Conservation (phyloP, 331 rosid genomes). For the Cydonia oblonga region DNA sequence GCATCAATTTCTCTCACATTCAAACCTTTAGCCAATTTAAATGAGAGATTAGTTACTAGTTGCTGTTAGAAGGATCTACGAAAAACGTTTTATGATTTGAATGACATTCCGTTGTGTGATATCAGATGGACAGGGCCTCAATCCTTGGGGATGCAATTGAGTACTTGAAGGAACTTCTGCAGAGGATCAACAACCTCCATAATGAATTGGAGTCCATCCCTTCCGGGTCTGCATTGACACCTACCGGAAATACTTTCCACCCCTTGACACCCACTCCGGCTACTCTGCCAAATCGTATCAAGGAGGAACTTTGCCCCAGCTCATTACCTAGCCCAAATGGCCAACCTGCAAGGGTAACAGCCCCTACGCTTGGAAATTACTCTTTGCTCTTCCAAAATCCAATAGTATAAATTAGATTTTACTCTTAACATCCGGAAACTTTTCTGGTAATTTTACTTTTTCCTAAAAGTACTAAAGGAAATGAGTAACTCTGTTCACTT, state of each 20-base stretch:
- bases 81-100: background rate
- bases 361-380: background rate
- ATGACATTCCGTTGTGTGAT: background rate
- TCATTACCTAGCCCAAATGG: conserved; percentile 49
- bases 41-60: background rate
- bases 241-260: conserved; percentile 40
- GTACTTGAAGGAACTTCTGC: conserved; percentile 72
- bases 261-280: conserved; percentile 52
- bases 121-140: conserved; percentile 83
- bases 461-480: background rate
- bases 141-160: conserved; percentile 83
- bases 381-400: background rate
- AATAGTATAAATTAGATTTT: background rate
- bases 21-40: background rate
- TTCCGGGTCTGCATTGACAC: conserved; percentile 40
- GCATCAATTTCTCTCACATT: background rate
- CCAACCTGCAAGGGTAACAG: conserved; percentile 56
- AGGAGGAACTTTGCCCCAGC: conserved; percentile 53
- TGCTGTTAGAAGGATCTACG: background rate
- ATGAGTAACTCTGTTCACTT: background rate
- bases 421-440: background rate
- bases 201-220: conserved; percentile 67
- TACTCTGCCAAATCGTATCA: conserved; percentile 36
- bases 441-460: background rate
- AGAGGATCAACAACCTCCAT: conserved; percentile 59